Percentiles rank a stretch among this genome's conserved stretches.
phyloP scores from a whole-genome alignment of 139 green algal species.

The Zygnema circumcarinatum region DNA sequence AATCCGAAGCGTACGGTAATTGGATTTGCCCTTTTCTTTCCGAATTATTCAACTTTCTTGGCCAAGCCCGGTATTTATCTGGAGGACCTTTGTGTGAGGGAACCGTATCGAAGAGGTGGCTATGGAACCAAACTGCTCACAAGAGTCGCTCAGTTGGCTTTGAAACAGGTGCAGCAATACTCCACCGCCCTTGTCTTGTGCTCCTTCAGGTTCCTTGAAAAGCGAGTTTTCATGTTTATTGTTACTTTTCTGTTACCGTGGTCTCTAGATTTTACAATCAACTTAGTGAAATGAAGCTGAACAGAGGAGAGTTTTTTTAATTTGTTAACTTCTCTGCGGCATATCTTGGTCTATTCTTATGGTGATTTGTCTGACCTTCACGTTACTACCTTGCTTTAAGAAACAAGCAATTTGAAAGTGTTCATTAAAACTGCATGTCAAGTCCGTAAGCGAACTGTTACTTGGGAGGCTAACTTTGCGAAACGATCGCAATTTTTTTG shows the following conservation, averaged over 20 bases:
- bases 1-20: constrained; percentile 5
- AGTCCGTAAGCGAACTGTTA: no score
- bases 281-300: background rate
- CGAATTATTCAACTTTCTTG: constrained; percentile 50
- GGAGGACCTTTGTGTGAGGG: constrained; percentile 40
- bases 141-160: constrained; percentile 5
- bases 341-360: no score
- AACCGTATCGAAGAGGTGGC: constrained; percentile 30
- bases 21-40: constrained; percentile 41
- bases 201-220: constrained; percentile 8
- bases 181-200: background rate
- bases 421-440: no score
- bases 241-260: background rate
- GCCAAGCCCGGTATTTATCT: constrained; percentile 28
- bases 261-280: background rate
- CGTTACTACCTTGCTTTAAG: background rate
- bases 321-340: constrained; percentile 2
- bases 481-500: no score
- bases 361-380: no score
- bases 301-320: background rate
- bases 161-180: constrained; percentile 7
- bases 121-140: constrained; percentile 42
- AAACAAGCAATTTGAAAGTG: background rate
- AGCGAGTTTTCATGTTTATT: background rate
- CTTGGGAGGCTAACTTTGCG: no score